Percentiles rank a stretch among this genome's conserved stretches.
Evolutionary conservation across 805 yeast species (phyloP).

Genomic region (Wickerhamiella parazyma): DNA sequence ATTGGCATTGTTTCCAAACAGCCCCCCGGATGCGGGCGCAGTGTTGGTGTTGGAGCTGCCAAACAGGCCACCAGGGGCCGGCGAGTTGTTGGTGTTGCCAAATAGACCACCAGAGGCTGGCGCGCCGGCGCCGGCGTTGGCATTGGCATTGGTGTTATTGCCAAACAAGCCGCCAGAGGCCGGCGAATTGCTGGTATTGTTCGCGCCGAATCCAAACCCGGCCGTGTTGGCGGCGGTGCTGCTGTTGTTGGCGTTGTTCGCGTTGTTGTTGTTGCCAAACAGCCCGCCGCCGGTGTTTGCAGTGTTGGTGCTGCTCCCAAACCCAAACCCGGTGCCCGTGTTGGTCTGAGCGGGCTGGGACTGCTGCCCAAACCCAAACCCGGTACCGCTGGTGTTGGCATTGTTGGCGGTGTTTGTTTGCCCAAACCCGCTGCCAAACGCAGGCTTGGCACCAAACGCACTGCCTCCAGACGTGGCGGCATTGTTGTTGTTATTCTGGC

Average conservation of each 20-base stretch:
- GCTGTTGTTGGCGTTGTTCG: conserved; percentile 8
- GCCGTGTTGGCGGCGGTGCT: conserved; percentile 8
- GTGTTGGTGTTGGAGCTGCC: conserved; percentile 1
- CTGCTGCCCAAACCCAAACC: conserved; percentile 12
- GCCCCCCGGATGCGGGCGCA: neutral
- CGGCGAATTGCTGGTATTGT: conserved; percentile 8
- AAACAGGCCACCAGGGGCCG: conserved; percentile 10
- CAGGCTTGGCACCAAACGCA: neutral
- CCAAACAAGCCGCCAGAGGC: conserved; percentile 16
- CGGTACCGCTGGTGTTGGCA: conserved; percentile 7
- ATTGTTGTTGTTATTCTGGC: conserved; percentile 14
- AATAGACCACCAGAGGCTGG: conserved; percentile 18
- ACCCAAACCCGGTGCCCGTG: conserved; percentile 14
- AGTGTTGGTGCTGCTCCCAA: conserved; percentile 6
- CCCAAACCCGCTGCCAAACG: conserved; percentile 2
- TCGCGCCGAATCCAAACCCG: conserved; percentile 19
- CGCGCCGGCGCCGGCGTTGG: too few species aligned
- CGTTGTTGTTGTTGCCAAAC: conserved; percentile 7
- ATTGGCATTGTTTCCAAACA: conserved; percentile 1
- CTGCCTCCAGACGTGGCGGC: neutral
- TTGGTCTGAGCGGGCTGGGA: conserved; percentile 31
- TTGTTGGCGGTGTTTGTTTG: neutral
- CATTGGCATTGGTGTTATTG: conserved; percentile 11
- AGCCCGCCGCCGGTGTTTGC: conserved; percentile 4
- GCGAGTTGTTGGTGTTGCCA: conserved; percentile 14